Evolutionary conservation across 1,139 yeast genomes (phyloP), one percentile per base, ranked within the genome.

Genomic region (Yamadazyma spencermartinsiae): DNA sequence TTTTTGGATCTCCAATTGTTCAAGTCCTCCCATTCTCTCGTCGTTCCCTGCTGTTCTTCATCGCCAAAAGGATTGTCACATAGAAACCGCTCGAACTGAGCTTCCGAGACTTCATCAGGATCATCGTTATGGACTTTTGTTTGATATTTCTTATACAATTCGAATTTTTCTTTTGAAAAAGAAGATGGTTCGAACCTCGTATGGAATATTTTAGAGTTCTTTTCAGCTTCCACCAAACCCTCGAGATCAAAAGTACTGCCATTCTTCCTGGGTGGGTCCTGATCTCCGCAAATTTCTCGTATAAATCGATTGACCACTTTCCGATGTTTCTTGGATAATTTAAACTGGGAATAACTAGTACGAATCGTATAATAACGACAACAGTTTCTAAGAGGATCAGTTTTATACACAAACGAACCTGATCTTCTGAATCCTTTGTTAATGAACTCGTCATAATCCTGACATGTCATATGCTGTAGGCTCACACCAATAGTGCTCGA

Each of bases 321-420:
- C 29, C 90, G 72, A 41, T 82, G 83, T 36, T 85, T 90, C 55
- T 86, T 87, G 20, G 70, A 62, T 10, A 83, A 58, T 35, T 68
- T 65, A 47, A 80, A 70, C 29, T 58, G 52, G 0, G 53, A 54
- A 25, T 74, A 60, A 29, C 66, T 70, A 1, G 95, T 80, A 37
- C 97, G 61, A 20, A 89, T 86, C 0, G 96, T 85, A 55, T 80
- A 87, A 55, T 81, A 72, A n/a, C 92, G 73, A 53, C 98, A 90
- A 55, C 98, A 90, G 30, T 79, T 78, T 25, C 88, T 60, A 24
- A 83, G 56, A 44, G 80, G 60, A 56, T 90, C 96, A 0, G 86
- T 81, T 52, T 82, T 84, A 55, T 89, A 89, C 5, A 87, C 50
- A 48, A 79, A 86, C 2, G 59, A 55, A 0, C 97, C 97, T 23